Conservation (phyloP, 352 stramenopile genomes). For the Phytophthora rubi region DNA sequence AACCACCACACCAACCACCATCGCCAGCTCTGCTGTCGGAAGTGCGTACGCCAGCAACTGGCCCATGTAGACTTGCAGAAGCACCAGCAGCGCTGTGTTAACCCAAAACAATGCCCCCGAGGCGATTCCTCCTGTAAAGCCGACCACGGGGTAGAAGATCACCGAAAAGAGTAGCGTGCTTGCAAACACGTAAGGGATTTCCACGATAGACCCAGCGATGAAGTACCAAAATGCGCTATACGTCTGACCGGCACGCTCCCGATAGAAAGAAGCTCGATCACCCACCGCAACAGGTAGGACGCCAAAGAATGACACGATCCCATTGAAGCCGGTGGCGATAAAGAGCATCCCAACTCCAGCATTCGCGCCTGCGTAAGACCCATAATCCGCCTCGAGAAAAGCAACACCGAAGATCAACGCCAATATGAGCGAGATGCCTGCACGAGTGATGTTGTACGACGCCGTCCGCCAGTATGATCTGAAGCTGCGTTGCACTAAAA, state of each 20-base stretch:
- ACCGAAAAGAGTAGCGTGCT: constrained; percentile 52
- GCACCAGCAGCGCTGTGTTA: constrained; percentile 49
- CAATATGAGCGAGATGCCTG: constrained; percentile 69
- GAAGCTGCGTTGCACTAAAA: constrained; percentile 46
- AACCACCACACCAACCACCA: constrained; percentile 52
- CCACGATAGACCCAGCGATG: constrained; percentile 73
- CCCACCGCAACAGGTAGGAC: constrained; percentile 80
- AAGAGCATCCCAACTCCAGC: constrained; percentile 85
- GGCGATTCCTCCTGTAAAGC: constrained; percentile 46
- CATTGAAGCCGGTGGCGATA: constrained; percentile 82
- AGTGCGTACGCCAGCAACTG: constrained; percentile 51
- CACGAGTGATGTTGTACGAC: constrained; percentile 81
- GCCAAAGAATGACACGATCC: constrained; percentile 84
- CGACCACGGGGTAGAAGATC: constrained; percentile 67
- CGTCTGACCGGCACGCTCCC: constrained; percentile 71
- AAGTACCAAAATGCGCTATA: constrained; percentile 82
- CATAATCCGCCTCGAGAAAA: constrained; percentile 62
- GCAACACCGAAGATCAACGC: constrained; percentile 84
- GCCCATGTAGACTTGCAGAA: constrained; percentile 58
- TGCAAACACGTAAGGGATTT: constrained; percentile 65
- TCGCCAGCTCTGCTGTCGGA: constrained; percentile 49
- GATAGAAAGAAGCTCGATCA: constrained; percentile 85
- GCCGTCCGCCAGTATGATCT: constrained; percentile 60
- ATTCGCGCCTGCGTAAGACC: constrained; percentile 53
- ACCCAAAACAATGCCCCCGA: constrained; percentile 48